Conservation (phyloP, 768 basidiomycete species). For the Mycena galericulata region DNA sequence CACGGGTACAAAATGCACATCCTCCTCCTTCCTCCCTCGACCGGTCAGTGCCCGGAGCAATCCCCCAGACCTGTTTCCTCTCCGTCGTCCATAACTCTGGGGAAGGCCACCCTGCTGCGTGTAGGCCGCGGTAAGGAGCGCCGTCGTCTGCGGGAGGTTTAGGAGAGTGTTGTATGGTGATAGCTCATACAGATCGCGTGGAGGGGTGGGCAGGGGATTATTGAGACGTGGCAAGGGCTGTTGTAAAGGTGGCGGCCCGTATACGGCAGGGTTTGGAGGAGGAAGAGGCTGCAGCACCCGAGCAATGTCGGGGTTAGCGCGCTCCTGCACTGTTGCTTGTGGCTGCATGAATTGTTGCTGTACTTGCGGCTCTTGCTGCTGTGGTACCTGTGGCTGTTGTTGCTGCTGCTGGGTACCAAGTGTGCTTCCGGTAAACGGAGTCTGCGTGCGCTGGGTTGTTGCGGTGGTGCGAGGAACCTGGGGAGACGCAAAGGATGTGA, state of each 20-base stretch:
- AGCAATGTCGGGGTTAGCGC: conserved; percentile 38
- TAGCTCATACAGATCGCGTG: conserved; percentile 67
- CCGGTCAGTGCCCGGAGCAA: conserved; percentile 31
- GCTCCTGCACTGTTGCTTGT: conserved; percentile 4
- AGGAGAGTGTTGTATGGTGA: conserved; percentile 69
- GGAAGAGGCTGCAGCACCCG: conserved; percentile 48
- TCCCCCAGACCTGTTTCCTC: conserved; percentile 27
- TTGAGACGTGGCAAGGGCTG: conserved; percentile 36
- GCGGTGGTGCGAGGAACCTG: conserved; percentile 11
- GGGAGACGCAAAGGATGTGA: conserved; percentile 29
- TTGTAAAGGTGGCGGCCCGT: conserved; percentile 44
- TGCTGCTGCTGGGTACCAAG: neutral
- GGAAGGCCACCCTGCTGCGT: conserved; percentile 29
- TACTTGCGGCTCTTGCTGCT: conserved; percentile 6
- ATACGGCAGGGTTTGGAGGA: conserved; percentile 42
- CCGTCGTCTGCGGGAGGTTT: conserved; percentile 61
- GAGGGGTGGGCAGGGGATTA: conserved; percentile 76
- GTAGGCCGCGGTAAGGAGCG: conserved; percentile 50
- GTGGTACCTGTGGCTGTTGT: conserved; percentile 7
- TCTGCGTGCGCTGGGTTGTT: conserved; percentile 10
- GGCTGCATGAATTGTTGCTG: conserved; percentile 9
- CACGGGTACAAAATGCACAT: conserved; percentile 35
- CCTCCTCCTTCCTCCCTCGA: conserved; percentile 27
- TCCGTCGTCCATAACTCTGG: conserved; percentile 22
- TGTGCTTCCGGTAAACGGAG: conserved; percentile 15